Evolutionary conservation across 495 filamentous ascomycete genomes (phyloP).

Genomic region (Penicillium herquei): DNA sequence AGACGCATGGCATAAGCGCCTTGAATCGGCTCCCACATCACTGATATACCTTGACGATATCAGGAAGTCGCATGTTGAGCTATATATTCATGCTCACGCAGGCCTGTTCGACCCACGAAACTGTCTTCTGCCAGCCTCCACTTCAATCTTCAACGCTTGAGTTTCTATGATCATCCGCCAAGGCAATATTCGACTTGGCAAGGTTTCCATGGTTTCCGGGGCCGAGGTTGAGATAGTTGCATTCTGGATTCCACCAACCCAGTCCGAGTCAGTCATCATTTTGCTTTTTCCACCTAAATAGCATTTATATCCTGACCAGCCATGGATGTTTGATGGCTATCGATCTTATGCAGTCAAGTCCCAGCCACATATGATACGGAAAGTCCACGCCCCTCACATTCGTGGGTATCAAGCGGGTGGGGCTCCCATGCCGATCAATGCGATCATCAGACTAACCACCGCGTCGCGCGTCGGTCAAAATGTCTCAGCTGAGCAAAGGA

Average conservation of each 20-base stretch:
- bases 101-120: no score
- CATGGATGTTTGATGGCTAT: not conserved
- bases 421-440: constrained; percentile 20
- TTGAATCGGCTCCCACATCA: no score
- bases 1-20: no score
- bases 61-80: no score
- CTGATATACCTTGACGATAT: no score
- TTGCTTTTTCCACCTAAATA: not conserved
- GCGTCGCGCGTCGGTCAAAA: constrained; percentile 10
- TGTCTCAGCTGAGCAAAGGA: constrained; percentile 7
- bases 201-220: not conserved
- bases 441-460: constrained; percentile 2
- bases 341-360: not conserved
- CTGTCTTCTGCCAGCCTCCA: no score
- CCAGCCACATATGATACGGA: not conserved
- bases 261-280: not conserved
- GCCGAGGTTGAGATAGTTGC: not conserved
- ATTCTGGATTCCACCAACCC: constrained; percentile 1
- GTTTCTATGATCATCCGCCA: not conserved
- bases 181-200: not conserved
- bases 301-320: not conserved
- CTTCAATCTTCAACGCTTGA: not conserved
- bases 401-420: constrained; percentile 5
- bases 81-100: no score
- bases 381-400: constrained; percentile 9